These are phyloP conservation scores for Penicillium freii DNA, from an alignment of 2,329 filamentous ascomycete genomes.

Conservation along the genomic window DNA sequence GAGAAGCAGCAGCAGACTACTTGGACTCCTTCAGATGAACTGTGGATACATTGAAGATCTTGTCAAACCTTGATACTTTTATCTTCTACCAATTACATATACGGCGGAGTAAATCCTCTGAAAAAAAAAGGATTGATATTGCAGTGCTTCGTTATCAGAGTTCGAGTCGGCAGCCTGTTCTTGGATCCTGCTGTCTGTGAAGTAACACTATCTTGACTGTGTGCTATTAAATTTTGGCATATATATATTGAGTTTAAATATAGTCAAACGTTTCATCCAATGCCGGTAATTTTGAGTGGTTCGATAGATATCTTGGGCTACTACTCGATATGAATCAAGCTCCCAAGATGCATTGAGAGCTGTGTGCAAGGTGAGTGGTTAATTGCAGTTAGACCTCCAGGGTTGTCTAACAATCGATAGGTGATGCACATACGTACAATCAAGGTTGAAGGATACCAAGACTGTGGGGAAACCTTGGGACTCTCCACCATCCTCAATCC, in stretches of 20 bases:
- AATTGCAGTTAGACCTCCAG: too few species aligned
- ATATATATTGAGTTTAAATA: background rate
- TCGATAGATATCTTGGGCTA: background rate
- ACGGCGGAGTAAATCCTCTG: background rate
- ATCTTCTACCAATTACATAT: background rate
- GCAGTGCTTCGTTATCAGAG: background rate
- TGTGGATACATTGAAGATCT: background rate
- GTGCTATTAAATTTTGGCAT: background rate
- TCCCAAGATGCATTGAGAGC: background rate
- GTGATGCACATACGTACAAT: background rate
- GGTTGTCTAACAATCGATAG: background rate
- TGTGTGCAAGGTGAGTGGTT: background rate
- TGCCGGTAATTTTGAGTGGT: background rate
- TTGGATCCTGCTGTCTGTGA: too few species aligned
- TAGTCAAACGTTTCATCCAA: background rate
- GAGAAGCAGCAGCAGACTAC: background rate
- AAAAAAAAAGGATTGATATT: background rate
- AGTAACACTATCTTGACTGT: background rate
- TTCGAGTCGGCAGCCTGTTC: background rate
- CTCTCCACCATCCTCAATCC: slow-evolving; percentile 1
- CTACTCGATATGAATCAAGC: background rate
- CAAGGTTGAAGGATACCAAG: background rate
- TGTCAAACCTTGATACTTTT: background rate
- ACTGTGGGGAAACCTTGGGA: background rate
- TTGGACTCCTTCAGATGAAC: background rate